Evolutionary conservation across 768 basidiomycete genomes (phyloP), one percentile per base, ranked within the genome.

Genomic region (Daedalea quercina): DNA sequence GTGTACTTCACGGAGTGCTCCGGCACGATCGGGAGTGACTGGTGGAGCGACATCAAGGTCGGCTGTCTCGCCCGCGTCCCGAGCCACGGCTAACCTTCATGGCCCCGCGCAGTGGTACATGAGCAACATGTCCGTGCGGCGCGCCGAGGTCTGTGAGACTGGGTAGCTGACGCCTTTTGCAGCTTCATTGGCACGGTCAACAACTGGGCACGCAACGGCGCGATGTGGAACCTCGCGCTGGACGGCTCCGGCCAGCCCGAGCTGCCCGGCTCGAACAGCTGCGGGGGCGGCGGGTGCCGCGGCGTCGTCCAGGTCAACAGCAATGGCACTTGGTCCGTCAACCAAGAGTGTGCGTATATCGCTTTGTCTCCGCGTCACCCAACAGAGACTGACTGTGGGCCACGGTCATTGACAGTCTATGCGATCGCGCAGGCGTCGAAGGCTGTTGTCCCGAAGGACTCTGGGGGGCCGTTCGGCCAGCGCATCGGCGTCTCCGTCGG

Each of bases 11-110:
- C 70, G 60, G 87, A 90, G 65, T 89, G 88, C 61, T 66, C 79
- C 1, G 86, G 87, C 6, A 79, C 75, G 0, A 65, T 77, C 52
- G 83, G 84, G 12, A 77, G 77, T 6, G 84, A 88, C 60, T 90
- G 86, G 87, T 91, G 87, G 88, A 70, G 68, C 47, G 85, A 89
- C 59, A 82, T 89, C 66, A 90, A 89, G 76, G 85, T 81, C 52
- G 6, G 67, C 45, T 28, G 6, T 8, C 20, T 3, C 9, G 28
- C 25, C 17, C 24, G 3, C 24, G 56, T 9, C 34, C 9, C 22
- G 1, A 9, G 4, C 12, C 37, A 4, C 2, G 25, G 15, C 35
- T 20, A 42, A 24, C 17, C 43, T 37, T 47, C 28, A 33, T 26
- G 9, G 3, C 26, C 3, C 31, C 47, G 44, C 13, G 33, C 52